Evolutionary conservation across 2,329 filamentous ascomycete species (phyloP).

Genomic region (Rhynchosporium agropyri): DNA sequence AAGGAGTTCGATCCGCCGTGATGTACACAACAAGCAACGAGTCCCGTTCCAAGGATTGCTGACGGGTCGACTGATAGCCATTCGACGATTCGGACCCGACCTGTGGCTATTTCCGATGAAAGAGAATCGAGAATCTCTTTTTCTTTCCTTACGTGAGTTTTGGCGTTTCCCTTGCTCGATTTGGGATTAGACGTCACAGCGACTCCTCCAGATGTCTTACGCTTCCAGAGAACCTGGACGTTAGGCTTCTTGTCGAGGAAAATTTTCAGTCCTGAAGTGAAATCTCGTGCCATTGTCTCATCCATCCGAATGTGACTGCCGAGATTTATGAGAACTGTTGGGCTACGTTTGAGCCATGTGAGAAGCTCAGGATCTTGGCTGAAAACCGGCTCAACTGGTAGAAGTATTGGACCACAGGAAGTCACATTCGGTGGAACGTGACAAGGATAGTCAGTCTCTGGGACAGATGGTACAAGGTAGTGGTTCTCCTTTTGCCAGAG

Average conservation of each 20-base stretch:
- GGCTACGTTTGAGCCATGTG: constrained; percentile 47
- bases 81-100: constrained; percentile 44
- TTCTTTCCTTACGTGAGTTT: constrained; percentile 12
- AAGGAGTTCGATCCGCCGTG: constrained; percentile 49
- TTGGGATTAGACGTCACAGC: constrained; percentile 14
- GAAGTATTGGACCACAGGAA: constrained; percentile 52
- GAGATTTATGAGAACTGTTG: constrained; percentile 53
- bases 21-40: constrained; percentile 44
- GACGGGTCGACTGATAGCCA: constrained; percentile 48
- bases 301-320: constrained; percentile 44
- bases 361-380: constrained; percentile 48
- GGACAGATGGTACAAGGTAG: constrained; percentile 32
- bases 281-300: constrained; percentile 43
- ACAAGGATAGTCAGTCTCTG: constrained; percentile 43
- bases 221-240: constrained; percentile 45
- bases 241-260: constrained; percentile 42
- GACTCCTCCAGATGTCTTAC: constrained; percentile 33
- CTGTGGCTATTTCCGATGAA: constrained; percentile 24
- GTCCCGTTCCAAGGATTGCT: constrained; percentile 44
- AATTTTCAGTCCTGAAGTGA: constrained; percentile 45
- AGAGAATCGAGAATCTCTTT: constrained; percentile 20
- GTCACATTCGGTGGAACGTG: constrained; percentile 47
- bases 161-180: constrained; percentile 11
- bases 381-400: constrained; percentile 41
- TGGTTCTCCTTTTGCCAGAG: constrained; percentile 41